Base-by-base conservation (phyloP, 352 stramenopile species). In the Pilasporangium apinafurcum region DNA sequence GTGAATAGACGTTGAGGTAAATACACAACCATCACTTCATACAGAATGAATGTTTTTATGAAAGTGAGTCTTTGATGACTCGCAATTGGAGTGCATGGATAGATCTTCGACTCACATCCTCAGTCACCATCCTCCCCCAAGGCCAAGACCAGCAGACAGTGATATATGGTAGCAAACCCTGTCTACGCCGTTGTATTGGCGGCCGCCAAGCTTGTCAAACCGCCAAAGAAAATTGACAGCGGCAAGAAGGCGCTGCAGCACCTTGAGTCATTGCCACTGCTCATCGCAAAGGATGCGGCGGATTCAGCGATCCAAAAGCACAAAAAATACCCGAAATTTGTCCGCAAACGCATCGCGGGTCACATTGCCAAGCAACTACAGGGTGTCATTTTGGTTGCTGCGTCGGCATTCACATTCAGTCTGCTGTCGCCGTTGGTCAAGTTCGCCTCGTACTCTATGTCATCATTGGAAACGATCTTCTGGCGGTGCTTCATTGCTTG, bases 391-490 rank as follows among this genome's bases (percentile, higher is more conserved):
- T 39, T 85, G 22, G 72, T 86, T 14, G 60, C 60, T 9, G 58
- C 54, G 8, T 83, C 76, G 26, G 71, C 73, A 12, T 59, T 86
- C 42, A 59, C 74, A 30, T 68, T 69, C 45, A 86, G 73, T 30
- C 62, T 79, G 42, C 69, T 85, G 41, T 66, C 70, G 18, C 63
- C 59, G 13, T 53, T 84, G n/a, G 57, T 79, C 55, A 83, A 85
- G 48, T 70, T 66, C 29, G 61, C 58, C 26, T 55, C 59, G 8
- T 56, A 65, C 29, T 65, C 63, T n/a, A 58, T 89, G 49, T 53
- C 70, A 27, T 61, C 64, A 12, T 70, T 83, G 47, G 73, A 89
- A 45, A 72, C 56, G 17, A 53, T 86, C 37, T 89, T 85, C 46
- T 89, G 73, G 73, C 70, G 68, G 12, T 79, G 62, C 4, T 46